A percentile compares a stretch with the other conserved stretches of the same genome.
Evolutionary conservation across 2,329 filamentous ascomycete species (phyloP).

Genomic region (Neocucurbitaria cava): DNA sequence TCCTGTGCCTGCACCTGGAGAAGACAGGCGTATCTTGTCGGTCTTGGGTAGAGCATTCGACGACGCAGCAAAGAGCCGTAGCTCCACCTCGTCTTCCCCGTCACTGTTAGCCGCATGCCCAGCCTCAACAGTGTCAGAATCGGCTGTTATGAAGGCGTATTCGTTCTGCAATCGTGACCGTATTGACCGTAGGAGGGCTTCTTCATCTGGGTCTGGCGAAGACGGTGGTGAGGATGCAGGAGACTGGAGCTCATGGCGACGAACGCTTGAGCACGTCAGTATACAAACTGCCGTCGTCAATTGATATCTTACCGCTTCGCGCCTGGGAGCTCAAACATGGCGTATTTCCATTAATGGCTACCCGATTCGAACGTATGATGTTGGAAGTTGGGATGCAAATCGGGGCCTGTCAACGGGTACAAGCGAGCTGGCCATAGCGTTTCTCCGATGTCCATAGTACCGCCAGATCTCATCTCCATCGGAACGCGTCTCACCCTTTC

Average conservation of each 20-base stretch:
- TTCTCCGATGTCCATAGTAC: neutral
- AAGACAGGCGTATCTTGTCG: conserved; percentile 42
- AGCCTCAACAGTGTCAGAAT: conserved; percentile 1
- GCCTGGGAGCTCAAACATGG: conserved; percentile 33
- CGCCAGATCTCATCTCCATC: neutral
- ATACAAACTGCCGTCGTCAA: conserved; percentile 2
- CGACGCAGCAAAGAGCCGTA: conserved; percentile 44
- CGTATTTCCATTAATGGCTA: conserved; percentile 4
- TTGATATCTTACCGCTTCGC: conserved; percentile 31
- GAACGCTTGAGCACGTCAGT: conserved; percentile 32
- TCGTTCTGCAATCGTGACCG: conserved; percentile 32
- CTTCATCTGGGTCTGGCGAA: conserved; percentile 43
- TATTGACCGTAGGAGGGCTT: conserved; percentile 40
- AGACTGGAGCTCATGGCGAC: conserved; percentile 45
- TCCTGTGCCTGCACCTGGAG: conserved; percentile 31
- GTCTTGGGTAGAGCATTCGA: conserved; percentile 26
- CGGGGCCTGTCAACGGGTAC: neutral
- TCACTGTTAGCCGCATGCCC: conserved; percentile 17
- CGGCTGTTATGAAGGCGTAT: conserved; percentile 31
- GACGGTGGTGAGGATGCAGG: conserved; percentile 42
- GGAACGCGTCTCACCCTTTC: neutral
- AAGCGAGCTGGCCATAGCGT: neutral
- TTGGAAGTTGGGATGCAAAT: neutral
- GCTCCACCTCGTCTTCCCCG: conserved; percentile 39
- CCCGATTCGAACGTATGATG: neutral